These are phyloP conservation scores for Starmerella geochares DNA, from an alignment of 805 yeast species.

Conservation along the genomic window DNA sequence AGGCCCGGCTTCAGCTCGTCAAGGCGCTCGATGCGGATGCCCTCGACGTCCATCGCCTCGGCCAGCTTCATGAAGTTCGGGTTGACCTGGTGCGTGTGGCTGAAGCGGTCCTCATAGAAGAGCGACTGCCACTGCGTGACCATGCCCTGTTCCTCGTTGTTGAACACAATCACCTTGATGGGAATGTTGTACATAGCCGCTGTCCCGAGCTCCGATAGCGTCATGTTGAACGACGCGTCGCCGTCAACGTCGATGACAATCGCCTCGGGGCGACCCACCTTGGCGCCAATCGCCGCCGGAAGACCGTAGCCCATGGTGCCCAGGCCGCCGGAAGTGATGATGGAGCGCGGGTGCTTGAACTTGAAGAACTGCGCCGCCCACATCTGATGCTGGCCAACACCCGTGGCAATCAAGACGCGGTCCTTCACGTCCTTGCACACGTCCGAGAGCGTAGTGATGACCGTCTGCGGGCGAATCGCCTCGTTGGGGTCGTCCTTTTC, in stretches of 20 bases:
- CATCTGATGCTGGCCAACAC: constrained; percentile 99
- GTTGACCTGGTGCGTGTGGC: constrained; percentile 95
- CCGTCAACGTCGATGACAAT: constrained; percentile 95
- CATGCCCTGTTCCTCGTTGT: constrained; percentile 99
- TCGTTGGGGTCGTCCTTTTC: constrained; percentile 52
- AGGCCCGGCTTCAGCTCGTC: constrained; percentile 52
- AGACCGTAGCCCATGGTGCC: constrained; percentile 98
- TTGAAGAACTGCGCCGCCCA: constrained; percentile 99
- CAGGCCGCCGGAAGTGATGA: constrained; percentile 96
- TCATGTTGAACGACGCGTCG: constrained; percentile 98
- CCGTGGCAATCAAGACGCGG: constrained; percentile 85
- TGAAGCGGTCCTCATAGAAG: constrained; percentile 90
- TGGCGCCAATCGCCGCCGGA: constrained; percentile 98
- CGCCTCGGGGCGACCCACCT: constrained; percentile 89
- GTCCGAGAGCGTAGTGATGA: constrained; percentile 64
- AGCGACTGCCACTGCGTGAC: constrained; percentile 99
- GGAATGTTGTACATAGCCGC: constrained; percentile 93
- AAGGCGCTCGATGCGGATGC: constrained; percentile 60
- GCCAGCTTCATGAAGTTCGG: constrained; percentile 90
- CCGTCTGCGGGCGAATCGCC: constrained; percentile 83
- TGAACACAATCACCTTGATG: constrained; percentile 76
- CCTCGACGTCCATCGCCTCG: constrained; percentile 86
- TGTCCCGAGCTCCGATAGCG: constrained; percentile 80
- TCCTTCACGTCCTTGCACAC: constrained; percentile 54
- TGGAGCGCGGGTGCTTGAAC: constrained; percentile 85